A percentile compares a stretch with the other conserved stretches of the same genome.
These are phyloP conservation scores for Medicago arabica DNA, from an alignment of 306 rosid species.

Conservation along the genomic window DNA sequence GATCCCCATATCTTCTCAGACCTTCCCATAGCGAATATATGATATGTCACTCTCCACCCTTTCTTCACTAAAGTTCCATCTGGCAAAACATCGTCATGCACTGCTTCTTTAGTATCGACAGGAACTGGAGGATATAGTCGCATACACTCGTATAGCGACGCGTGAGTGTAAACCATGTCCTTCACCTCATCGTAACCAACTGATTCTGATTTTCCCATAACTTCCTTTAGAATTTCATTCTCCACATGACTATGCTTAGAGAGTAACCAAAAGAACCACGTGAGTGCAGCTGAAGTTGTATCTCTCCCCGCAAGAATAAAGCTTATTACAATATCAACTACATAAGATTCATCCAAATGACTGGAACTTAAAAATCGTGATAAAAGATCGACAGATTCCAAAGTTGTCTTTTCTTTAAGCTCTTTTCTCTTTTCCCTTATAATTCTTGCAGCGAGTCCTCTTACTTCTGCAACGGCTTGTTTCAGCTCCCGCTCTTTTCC, in stretches of 20 bases:
- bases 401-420: conserved; percentile 28
- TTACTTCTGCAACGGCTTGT: conserved; percentile 36
- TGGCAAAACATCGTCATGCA: conserved; percentile 58
- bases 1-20: conserved; percentile 59
- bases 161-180: not conserved
- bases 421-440: conserved; percentile 53
- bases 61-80: conserved; percentile 67
- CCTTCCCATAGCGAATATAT: conserved; percentile 65
- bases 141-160: not conserved
- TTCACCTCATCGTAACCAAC: conserved; percentile 24
- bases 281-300: conserved; percentile 60
- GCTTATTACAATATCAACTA: conserved; percentile 61
- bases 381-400: conserved; percentile 52
- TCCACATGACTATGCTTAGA: conserved; percentile 50
- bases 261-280: conserved; percentile 76
- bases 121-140: not conserved
- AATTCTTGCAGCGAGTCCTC: conserved; percentile 51
- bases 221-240: conserved; percentile 45
- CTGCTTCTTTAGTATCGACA: not conserved
- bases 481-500: not conserved
- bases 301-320: conserved; percentile 68
- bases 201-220: conserved; percentile 14
- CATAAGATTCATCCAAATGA: conserved; percentile 55
- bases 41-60: conserved; percentile 61
- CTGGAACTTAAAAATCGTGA: conserved; percentile 61